Percentiles rank a stretch among this genome's conserved stretches.
These are phyloP conservation scores for Trichophaea hybrida DNA, from an alignment of 2,329 filamentous ascomycete genomes.

Conservation along the genomic window DNA sequence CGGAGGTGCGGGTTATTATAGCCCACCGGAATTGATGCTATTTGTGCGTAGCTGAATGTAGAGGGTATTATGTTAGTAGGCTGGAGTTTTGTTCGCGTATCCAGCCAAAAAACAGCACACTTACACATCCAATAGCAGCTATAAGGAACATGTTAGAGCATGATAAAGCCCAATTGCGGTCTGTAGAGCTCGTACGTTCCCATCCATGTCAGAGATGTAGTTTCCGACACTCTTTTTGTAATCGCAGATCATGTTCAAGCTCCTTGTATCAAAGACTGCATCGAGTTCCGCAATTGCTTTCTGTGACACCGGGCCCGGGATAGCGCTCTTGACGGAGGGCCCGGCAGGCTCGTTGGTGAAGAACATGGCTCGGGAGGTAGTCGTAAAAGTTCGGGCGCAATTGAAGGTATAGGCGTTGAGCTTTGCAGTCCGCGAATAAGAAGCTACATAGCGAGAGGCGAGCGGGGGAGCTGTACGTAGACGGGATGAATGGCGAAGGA, in stretches of 20 bases:
- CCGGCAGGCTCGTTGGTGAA: conserved; percentile 24
- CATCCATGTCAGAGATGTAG: conserved; percentile 40
- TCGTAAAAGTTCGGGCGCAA: background rate
- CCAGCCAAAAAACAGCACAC: conserved; percentile 15
- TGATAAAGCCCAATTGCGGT: background rate
- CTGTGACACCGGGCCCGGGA: conserved; percentile 32
- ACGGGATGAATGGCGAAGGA: background rate
- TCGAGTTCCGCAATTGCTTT: conserved; percentile 35
- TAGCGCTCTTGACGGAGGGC: conserved; percentile 29
- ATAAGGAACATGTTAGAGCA: background rate
- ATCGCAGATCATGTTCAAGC: conserved; percentile 41
- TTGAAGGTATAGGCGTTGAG: background rate
- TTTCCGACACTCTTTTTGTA: conserved; percentile 41
- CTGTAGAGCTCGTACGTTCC: conserved; percentile 31
- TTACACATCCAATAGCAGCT: conserved; percentile 37
- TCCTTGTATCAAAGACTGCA: conserved; percentile 39
- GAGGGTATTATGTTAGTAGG: background rate
- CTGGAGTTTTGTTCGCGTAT: background rate
- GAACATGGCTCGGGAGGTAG: background rate
- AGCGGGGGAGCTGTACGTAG: background rate
- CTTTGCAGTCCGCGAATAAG: background rate
- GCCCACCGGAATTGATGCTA: conserved; percentile 79
- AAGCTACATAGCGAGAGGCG: background rate
- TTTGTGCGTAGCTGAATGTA: conserved; percentile 56
- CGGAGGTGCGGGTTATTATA: conserved; percentile 77